Percentiles rank a stretch among this genome's conserved stretches.
Conservation (phyloP, 176 grass and related monocot genomes). For the Triticum dicoccoides region DNA sequence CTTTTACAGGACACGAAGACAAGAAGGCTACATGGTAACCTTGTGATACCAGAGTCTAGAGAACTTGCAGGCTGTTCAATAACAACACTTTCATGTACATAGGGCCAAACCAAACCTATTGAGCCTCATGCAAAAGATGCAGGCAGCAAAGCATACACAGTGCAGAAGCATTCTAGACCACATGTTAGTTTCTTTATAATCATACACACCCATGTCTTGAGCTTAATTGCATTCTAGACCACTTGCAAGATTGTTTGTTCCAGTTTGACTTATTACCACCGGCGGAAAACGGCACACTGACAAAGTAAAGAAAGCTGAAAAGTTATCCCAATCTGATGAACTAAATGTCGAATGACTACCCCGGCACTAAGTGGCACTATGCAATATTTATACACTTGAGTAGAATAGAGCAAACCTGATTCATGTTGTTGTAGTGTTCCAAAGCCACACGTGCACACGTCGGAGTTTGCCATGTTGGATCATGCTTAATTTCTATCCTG, state of each 20-base stretch:
- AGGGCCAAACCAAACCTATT: background rate
- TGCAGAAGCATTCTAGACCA: background rate
- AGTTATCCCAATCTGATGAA: background rate
- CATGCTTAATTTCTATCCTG: background rate
- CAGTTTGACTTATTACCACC: background rate
- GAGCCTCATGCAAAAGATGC: background rate
- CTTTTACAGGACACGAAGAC: background rate
- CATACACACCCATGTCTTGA: background rate
- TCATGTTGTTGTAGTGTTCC: conserved; percentile 15
- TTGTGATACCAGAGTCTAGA: background rate
- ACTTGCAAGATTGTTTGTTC: background rate
- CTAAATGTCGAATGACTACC: background rate
- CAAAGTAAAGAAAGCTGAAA: background rate
- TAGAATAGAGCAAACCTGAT: conserved; percentile 16
- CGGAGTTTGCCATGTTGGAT: background rate
- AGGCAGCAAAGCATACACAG: background rate
- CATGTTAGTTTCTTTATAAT: background rate
- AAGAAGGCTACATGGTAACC: background rate
- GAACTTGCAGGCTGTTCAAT: background rate
- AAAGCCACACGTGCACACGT: background rate
- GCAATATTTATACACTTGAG: background rate
- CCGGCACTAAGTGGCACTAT: background rate
- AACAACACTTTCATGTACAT: background rate
- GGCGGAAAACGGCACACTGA: background rate
- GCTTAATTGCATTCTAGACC: background rate